These are phyloP conservation scores for Aureobasidium melanogenum DNA, from an alignment of 2,329 filamentous ascomycete species.

Conservation along the genomic window DNA sequence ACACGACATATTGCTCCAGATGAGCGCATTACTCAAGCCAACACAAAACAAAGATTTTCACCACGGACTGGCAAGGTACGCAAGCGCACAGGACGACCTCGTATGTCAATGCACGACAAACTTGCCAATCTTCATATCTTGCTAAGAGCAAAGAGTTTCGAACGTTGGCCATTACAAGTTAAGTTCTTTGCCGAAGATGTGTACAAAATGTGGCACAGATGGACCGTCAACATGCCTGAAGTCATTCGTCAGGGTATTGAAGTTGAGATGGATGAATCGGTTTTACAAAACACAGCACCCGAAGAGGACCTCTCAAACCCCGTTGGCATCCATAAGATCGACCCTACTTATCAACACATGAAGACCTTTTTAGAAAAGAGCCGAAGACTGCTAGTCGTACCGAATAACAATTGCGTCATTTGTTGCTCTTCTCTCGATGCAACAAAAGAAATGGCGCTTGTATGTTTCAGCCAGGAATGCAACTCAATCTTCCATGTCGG, in stretches of 20 bases:
- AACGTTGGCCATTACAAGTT: conserved; percentile 70
- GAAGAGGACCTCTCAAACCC: not conserved
- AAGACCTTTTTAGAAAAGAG: conserved; percentile 46
- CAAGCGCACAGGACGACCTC: conserved; percentile 48
- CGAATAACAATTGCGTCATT: conserved; percentile 37
- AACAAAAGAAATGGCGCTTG: conserved; percentile 34
- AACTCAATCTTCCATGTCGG: conserved; percentile 43
- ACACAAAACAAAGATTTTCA: conserved; percentile 25
- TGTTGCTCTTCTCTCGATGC: conserved; percentile 36
- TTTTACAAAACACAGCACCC: not conserved
- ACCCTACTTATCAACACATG: conserved; percentile 44
- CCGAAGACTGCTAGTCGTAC: conserved; percentile 31
- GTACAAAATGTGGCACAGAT: conserved; percentile 57
- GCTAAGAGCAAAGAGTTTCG: conserved; percentile 69
- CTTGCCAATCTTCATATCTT: conserved; percentile 76
- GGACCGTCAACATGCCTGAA: conserved; percentile 43
- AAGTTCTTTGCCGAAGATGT: conserved; percentile 70
- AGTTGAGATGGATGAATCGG: conserved; percentile 15
- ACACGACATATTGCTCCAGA: conserved; percentile 66
- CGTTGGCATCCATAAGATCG: conserved; percentile 35
- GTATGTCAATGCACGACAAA: conserved; percentile 55
- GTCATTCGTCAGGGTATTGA: conserved; percentile 39
- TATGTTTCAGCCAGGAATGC: conserved; percentile 45
- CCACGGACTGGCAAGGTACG: conserved; percentile 31
- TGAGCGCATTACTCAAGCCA: conserved; percentile 47